Conservation (phyloP, 495 filamentous ascomycete genomes). For the Baudoinia panamericana region DNA sequence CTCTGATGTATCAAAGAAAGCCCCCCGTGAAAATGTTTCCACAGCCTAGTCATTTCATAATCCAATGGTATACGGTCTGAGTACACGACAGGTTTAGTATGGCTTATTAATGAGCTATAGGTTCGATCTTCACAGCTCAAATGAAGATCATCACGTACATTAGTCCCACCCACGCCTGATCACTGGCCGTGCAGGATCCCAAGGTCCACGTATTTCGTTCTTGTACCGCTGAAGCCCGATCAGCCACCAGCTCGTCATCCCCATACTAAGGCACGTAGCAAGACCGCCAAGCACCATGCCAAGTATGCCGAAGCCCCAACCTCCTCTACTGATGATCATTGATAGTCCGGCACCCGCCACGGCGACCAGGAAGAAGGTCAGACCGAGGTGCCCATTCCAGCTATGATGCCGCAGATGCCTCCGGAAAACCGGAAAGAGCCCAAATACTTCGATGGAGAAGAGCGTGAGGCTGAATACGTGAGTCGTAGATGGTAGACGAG, state of each 20-base stretch:
- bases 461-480: slow-evolving; percentile 93
- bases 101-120: no score
- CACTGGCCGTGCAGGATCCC: slow-evolving; percentile 90
- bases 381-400: slow-evolving; percentile 65
- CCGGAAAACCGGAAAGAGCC: slow-evolving; percentile 88
- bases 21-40: no score
- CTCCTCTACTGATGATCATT: slow-evolving; percentile 49
- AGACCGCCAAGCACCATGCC: slow-evolving; percentile 60
- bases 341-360: slow-evolving; percentile 68
- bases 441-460: slow-evolving; percentile 95
- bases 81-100: no score
- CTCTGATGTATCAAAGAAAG: no score
- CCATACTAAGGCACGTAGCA: slow-evolving; percentile 64
- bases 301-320: slow-evolving; percentile 59
- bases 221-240: slow-evolving; percentile 97
- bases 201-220: slow-evolving; percentile 95
- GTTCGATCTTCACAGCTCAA: no score
- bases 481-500: slow-evolving; percentile 70
- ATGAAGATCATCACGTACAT: slow-evolving; percentile 18
- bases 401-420: slow-evolving; percentile 70
- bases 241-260: slow-evolving; percentile 93
- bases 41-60: no score
- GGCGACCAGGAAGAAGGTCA: slow-evolving; percentile 69
- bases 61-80: no score
- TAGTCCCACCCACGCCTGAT: slow-evolving; percentile 47